A percentile compares a stretch with the other conserved stretches of the same genome.
phyloP scores from a whole-genome alignment of 139 green algal species.

The Spirogloea muscicola region DNA sequence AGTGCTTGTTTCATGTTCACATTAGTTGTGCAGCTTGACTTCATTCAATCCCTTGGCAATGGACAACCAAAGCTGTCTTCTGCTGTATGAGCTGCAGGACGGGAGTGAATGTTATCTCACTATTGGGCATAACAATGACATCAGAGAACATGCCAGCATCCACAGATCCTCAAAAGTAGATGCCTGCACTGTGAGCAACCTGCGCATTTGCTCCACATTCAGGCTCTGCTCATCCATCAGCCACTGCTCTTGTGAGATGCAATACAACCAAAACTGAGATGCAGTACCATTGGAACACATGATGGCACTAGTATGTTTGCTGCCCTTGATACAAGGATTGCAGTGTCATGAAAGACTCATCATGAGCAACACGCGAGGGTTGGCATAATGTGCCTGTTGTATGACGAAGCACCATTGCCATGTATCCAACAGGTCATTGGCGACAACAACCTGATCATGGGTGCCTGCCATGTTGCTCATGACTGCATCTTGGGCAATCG shows the following conservation, averaged over 20 bases:
- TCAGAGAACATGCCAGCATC: constrained; percentile 48
- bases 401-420: not conserved
- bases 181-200: constrained; percentile 18
- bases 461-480: constrained; percentile 48
- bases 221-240: not conserved
- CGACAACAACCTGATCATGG: constrained; percentile 53
- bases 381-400: not conserved
- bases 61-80: not conserved
- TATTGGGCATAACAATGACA: constrained; percentile 48
- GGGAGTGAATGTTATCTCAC: constrained; percentile 44
- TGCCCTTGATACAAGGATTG: not conserved
- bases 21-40: not conserved
- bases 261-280: not conserved
- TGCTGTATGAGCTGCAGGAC: constrained; percentile 4
- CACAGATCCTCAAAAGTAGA: constrained; percentile 44
- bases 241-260: not conserved
- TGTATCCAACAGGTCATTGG: constrained; percentile 28
- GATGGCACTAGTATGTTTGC: not conserved
- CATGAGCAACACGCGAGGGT: not conserved
- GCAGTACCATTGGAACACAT: not conserved
- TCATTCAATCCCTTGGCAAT: too few species aligned
- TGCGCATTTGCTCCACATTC: not conserved
- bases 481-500: constrained; percentile 48
- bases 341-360: not conserved
- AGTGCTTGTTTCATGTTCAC: not conserved